Evolutionary conservation across 371 early-diverging fungal species (phyloP), one percentile per base, ranked within the genome.

Genomic region (Mortierella sp.): DNA sequence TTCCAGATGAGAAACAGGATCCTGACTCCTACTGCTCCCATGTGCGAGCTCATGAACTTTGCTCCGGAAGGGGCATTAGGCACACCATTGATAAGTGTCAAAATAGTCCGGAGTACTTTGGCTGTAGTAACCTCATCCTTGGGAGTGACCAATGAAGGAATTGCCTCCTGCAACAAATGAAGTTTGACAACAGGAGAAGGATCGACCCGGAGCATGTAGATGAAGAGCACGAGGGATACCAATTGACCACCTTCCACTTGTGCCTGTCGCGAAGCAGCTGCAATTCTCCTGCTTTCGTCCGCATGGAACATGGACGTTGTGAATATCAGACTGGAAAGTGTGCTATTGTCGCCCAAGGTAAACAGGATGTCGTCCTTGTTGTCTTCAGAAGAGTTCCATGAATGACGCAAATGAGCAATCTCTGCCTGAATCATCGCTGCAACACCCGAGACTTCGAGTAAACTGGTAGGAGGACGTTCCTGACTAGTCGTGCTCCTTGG

Each of bases 41-140:
- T 79, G 7, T 78, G 62, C 6, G 81, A 78, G 54, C 56, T 57
- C n/a, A 60, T 39, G 31, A 58, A 56, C 27, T 66, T 71, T 13
- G 78, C 54, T 29, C 63, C 67, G 2, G 63, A 27, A 3, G 63
- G 67, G 5, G 74, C 67, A 13, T 72, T 79, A 10, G 71, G 67
- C 3, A 59, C 29, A 3, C 80, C 80, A 39, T 79, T 65, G 37
- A 85, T 81, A 12, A 85, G 73, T 2, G 85, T 79, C 14, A 82
- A 43, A 0, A 83, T 68, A 2, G 84, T 74, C 37, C 82, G 80
- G 3, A 88, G 80, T 1, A 85, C 72, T 51, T 81, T 85, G 49
- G 84, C 78, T 1, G 88, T 85, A 17, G 81, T 79, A 5, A 77
- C 58, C 9, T 85, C 84, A 45, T 88, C 88, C 48, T 81, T 83